These are phyloP conservation scores for Saccharomycopsis vini DNA, from an alignment of 805 yeast genomes.

Conservation along the genomic window DNA sequence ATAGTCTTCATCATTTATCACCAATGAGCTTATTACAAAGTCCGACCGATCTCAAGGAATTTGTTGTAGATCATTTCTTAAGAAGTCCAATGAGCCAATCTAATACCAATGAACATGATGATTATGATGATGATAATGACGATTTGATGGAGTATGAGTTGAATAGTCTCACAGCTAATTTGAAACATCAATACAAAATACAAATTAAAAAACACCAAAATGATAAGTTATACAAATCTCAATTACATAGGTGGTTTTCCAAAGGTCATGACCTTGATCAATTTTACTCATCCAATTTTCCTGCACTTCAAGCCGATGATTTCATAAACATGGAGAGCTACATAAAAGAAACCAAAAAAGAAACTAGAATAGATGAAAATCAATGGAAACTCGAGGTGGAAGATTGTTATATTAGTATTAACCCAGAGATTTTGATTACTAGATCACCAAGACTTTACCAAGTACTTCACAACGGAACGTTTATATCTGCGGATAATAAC, in stretches of 20 bases:
- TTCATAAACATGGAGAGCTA: background rate
- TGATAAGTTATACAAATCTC: background rate
- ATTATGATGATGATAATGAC: slow-evolving; percentile 1
- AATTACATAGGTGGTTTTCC: background rate
- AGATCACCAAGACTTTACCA: slow-evolving; percentile 27
- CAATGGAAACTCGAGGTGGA: background rate
- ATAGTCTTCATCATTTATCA: slow-evolving; percentile 49
- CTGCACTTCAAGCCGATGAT: background rate
- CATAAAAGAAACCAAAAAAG: too few species aligned
- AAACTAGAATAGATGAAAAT: too few species aligned
- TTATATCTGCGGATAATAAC: background rate
- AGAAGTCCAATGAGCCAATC: background rate
- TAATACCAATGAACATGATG: background rate
- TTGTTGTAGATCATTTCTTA: background rate
- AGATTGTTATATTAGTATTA: background rate
- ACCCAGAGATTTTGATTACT: slow-evolving; percentile 23
- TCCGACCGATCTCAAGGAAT: background rate
- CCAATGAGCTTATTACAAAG: slow-evolving; percentile 23
- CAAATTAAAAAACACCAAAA: background rate
- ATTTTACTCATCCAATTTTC: background rate
- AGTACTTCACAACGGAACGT: background rate
- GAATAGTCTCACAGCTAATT: background rate
- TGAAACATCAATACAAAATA: background rate
- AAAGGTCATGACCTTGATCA: background rate
- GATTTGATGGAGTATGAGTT: background rate